Evolutionary conservation across 257 asterid species (phyloP).

Genomic region (Cynanchum wilfordii): DNA sequence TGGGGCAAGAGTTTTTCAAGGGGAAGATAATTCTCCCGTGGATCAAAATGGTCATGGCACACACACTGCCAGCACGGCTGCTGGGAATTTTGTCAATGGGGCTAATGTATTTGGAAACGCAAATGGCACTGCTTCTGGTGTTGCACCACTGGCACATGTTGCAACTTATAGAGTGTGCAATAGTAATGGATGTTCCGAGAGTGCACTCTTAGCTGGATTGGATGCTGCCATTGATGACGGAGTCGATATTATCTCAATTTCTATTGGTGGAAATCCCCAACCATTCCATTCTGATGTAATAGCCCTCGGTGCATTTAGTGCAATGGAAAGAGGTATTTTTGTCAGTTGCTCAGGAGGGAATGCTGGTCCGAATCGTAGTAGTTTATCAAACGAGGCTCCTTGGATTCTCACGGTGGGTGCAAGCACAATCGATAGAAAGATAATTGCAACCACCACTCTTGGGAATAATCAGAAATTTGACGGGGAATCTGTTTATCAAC

Average conservation of each 20-base stretch:
- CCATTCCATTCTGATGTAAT: slow-evolving; percentile 1
- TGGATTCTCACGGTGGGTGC: slow-evolving; percentile 19
- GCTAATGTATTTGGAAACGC: slow-evolving; percentile 32
- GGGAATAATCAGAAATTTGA: no score
- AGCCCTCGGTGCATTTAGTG: slow-evolving; percentile 11
- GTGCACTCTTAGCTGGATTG: slow-evolving; percentile 29
- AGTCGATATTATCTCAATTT: neutral
- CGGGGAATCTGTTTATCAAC: neutral
- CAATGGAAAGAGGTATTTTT: slow-evolving; percentile 11
- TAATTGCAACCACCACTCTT: neutral
- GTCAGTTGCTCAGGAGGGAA: slow-evolving; percentile 17
- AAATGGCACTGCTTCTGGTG: slow-evolving; percentile 38
- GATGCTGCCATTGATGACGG: slow-evolving; percentile 31
- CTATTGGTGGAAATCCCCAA: neutral
- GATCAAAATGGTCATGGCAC: slow-evolving; percentile 35
- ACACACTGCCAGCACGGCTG: slow-evolving; percentile 43
- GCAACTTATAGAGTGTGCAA: slow-evolving; percentile 38
- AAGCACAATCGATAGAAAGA: slow-evolving; percentile 13
- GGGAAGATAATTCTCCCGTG: neutral
- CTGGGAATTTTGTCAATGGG: slow-evolving; percentile 34
- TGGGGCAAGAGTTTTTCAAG: slow-evolving; percentile 29
- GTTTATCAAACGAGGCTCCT: slow-evolving; percentile 10
- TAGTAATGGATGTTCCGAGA: slow-evolving; percentile 8
- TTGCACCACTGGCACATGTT: slow-evolving; percentile 45
- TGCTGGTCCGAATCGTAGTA: neutral